Percentiles rank a stretch among this genome's conserved stretches.
phyloP scores from a whole-genome alignment of 306 rosid genomes.

The Corylus americana region DNA sequence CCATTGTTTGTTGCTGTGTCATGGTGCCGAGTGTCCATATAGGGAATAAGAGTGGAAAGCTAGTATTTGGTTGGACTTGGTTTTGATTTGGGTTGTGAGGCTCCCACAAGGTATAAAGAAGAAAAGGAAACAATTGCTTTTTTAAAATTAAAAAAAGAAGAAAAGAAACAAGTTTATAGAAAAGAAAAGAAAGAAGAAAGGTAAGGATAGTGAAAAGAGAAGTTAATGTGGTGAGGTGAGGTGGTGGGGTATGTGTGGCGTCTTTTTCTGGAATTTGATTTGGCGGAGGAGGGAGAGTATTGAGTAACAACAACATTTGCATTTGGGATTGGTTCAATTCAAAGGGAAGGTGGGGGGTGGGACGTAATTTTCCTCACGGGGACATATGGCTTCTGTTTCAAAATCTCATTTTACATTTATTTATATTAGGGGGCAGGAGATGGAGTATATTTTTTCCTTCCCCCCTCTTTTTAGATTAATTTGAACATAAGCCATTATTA shows the following conservation, averaged over 20 bases:
- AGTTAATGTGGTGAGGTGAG: slow-evolving; percentile 13
- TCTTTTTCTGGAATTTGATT: slow-evolving; percentile 23
- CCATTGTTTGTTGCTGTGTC: no score
- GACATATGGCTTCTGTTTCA: no score
- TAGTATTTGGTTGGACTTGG: no score
- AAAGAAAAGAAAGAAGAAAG: no score
- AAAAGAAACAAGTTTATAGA: neutral
- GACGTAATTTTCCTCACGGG: slow-evolving; percentile 19
- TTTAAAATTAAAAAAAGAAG: neutral
- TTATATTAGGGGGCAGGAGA: no score
- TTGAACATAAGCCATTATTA: slow-evolving; percentile 39
- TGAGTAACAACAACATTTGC: no score
- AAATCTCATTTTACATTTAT: no score
- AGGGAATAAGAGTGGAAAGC: no score
- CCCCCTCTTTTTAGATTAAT: slow-evolving; percentile 33
- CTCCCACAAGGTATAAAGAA: neutral
- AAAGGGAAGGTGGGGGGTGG: neutral
- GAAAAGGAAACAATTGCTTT: neutral
- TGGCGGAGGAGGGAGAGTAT: slow-evolving; percentile 10
- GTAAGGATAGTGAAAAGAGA: neutral
- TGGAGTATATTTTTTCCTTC: slow-evolving; percentile 6
- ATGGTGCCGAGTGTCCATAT: no score
- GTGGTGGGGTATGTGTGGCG: neutral
- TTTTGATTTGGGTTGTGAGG: no score
- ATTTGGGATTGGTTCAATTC: no score